A percentile compares a stretch with the other conserved stretches of the same genome.
phyloP scores from a whole-genome alignment of 352 stramenopile genomes.

The Blastocystis sp. region DNA sequence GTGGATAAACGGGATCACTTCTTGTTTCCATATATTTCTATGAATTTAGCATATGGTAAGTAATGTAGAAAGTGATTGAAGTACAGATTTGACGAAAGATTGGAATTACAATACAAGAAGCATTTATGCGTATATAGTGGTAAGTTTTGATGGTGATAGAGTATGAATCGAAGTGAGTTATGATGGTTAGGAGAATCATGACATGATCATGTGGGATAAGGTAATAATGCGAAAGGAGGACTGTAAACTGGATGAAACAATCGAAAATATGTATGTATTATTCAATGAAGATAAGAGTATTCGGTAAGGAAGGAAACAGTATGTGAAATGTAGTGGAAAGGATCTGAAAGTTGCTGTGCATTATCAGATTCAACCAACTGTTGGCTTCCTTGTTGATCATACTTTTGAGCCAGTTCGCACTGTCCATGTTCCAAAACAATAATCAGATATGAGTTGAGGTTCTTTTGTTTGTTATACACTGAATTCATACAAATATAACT shows the following conservation, averaged over 20 bases:
- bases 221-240: constrained; percentile 50
- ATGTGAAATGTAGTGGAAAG: constrained; percentile 1
- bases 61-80: background rate
- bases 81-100: constrained; percentile 22
- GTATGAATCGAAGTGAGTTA: background rate
- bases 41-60: constrained; percentile 39
- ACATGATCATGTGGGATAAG: constrained; percentile 59
- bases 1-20: background rate
- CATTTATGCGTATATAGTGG: constrained; percentile 24
- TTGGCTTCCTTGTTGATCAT: constrained; percentile 17
- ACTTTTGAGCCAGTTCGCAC: background rate
- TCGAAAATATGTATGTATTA: constrained; percentile 15
- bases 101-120: constrained; percentile 49
- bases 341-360: constrained; percentile 8
- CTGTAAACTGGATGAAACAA: background rate
- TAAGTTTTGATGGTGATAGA: constrained; percentile 11
- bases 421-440: background rate
- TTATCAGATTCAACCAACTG: constrained; percentile 52
- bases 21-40: constrained; percentile 5
- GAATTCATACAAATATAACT: background rate
- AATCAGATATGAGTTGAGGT: constrained; percentile 3
- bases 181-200: constrained; percentile 17
- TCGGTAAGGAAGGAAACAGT: background rate
- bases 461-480: constrained; percentile 21
- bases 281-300: constrained; percentile 44